A percentile compares a stretch with the other conserved stretches of the same genome.
These are phyloP conservation scores for Lavandula angustifolia DNA, from an alignment of 257 asterid genomes.

Conservation along the genomic window DNA sequence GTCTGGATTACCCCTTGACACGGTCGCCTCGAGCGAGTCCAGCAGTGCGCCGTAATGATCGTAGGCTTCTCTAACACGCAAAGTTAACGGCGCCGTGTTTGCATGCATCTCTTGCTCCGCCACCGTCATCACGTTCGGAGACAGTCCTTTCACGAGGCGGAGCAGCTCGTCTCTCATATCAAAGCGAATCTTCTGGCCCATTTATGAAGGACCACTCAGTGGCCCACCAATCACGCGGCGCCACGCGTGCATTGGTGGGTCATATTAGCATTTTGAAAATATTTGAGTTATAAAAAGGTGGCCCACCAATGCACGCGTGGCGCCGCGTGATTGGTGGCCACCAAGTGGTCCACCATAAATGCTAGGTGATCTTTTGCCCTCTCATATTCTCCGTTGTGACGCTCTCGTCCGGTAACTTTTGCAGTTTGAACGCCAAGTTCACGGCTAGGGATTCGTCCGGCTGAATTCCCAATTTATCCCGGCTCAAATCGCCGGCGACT, in stretches of 20 bases:
- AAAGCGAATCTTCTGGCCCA: too few species aligned
- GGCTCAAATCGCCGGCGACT: conserved; percentile 40
- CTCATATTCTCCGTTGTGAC: conserved; percentile 81
- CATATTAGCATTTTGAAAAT: too few species aligned
- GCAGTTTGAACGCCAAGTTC: conserved; percentile 72
- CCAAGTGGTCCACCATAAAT: too few species aligned
- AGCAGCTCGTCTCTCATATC: conserved; percentile 68
- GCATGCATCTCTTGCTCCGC: conserved; percentile 80
- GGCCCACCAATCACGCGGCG: too few species aligned
- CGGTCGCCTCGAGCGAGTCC: conserved; percentile 72
- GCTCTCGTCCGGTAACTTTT: conserved; percentile 79
- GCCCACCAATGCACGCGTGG: too few species aligned
- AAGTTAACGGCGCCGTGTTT: conserved; percentile 66
- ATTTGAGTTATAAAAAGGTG: too few species aligned
- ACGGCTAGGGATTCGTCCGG: conserved; percentile 64
- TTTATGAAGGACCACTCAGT: too few species aligned
- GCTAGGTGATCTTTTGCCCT: too few species aligned
- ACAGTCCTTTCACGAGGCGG: conserved; percentile 68
- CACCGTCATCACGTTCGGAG: conserved; percentile 66
- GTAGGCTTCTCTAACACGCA: conserved; percentile 68
- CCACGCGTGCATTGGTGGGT: too few species aligned
- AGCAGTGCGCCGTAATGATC: conserved; percentile 66
- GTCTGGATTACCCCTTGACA: conserved; percentile 41
- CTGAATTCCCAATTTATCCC: conserved; percentile 48
- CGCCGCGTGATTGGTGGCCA: too few species aligned